These are phyloP conservation scores for Brassica incana DNA, from an alignment of 345 rosid species.

Conservation along the genomic window DNA sequence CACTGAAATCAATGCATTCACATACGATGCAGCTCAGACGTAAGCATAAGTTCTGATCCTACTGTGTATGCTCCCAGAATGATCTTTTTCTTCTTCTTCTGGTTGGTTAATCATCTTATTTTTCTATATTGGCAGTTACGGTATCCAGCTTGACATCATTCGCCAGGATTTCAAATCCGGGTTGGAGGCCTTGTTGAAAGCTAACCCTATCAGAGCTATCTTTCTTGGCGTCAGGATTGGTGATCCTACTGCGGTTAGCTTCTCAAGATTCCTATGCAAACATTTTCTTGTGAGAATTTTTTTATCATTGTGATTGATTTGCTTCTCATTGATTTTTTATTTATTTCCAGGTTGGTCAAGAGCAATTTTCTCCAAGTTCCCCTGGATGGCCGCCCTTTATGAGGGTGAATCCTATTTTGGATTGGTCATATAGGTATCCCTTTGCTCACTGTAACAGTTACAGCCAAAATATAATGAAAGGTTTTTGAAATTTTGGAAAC, in stretches of 20 bases:
- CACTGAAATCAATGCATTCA: slow-evolving; percentile 86
- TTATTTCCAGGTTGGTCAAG: slow-evolving; percentile 80
- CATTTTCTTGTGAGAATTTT: not conserved
- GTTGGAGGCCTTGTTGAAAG: slow-evolving; percentile 75
- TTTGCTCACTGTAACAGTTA: slow-evolving; percentile 1
- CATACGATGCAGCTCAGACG: slow-evolving; percentile 78
- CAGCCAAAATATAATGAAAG: not conserved
- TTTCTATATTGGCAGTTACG: slow-evolving; percentile 57
- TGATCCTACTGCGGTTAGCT: slow-evolving; percentile 97
- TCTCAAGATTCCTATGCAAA: slow-evolving; percentile 14
- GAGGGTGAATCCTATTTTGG: slow-evolving; percentile 99
- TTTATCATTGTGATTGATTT: not conserved
- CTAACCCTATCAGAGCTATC: slow-evolving; percentile 87
- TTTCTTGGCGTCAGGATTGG: slow-evolving; percentile 98
- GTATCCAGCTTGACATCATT: slow-evolving; percentile 75
- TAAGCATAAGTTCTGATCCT: slow-evolving; percentile 32
- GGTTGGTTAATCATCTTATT: slow-evolving; percentile 23
- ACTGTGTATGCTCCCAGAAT: not conserved
- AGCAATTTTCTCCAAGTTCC: slow-evolving; percentile 97
- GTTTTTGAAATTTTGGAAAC: too few species aligned
- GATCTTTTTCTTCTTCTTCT: not conserved
- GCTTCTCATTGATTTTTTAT: not conserved
- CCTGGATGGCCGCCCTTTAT: slow-evolving; percentile 99
- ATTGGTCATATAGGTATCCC: slow-evolving; percentile 94
- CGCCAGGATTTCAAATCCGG: slow-evolving; percentile 93